These are phyloP conservation scores for Punica granatum DNA, from an alignment of 345 rosid genomes.

Conservation along the genomic window DNA sequence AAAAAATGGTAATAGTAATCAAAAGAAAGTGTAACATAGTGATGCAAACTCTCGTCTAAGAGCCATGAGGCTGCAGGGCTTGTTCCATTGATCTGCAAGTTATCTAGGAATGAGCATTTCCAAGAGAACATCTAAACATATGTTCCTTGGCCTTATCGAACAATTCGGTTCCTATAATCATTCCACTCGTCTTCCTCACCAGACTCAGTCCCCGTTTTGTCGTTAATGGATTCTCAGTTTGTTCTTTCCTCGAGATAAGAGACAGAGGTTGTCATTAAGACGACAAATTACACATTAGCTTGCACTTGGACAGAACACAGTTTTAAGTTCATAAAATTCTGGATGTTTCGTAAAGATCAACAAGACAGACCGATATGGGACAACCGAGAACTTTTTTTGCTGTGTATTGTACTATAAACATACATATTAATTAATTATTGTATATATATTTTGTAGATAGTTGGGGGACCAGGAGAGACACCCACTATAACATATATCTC, in stretches of 20 bases:
- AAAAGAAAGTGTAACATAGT: too few species aligned
- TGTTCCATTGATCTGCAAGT: too few species aligned
- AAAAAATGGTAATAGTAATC: too few species aligned
- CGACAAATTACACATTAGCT: neutral
- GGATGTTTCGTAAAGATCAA: neutral
- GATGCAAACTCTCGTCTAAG: too few species aligned
- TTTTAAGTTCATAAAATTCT: neutral
- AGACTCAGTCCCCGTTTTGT: neutral
- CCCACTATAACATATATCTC: neutral
- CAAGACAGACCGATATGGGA: neutral
- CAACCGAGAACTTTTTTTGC: neutral
- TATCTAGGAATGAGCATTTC: neutral
- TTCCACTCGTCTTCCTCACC: constrained; percentile 4
- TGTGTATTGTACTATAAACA: neutral
- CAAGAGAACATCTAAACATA: constrained; percentile 2
- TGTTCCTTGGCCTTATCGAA: constrained; percentile 1
- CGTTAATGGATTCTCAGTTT: neutral
- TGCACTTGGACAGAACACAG: neutral
- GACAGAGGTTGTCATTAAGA: neutral
- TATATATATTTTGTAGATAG: too few species aligned
- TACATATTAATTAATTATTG: too few species aligned
- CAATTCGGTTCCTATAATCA: neutral
- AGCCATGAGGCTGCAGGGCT: too few species aligned
- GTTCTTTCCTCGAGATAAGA: neutral
- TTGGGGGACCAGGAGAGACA: too few species aligned